Evolutionary conservation across 345 rosid species (phyloP).

Genomic region (Moricandia moricandioides): DNA sequence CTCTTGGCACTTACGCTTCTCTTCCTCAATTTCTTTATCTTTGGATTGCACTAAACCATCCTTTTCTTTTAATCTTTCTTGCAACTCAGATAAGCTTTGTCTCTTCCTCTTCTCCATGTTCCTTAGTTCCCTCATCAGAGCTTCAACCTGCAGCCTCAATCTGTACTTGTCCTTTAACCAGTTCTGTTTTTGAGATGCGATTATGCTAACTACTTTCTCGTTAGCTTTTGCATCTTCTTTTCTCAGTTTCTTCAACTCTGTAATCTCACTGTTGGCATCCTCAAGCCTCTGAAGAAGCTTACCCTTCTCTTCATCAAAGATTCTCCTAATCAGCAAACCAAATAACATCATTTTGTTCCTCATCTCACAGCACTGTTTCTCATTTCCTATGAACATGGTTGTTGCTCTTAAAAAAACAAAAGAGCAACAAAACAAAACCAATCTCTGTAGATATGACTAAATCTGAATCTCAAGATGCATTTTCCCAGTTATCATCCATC

Average conservation of each 20-base stretch:
- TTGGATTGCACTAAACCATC: slow-evolving; percentile 52
- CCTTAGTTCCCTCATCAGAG: slow-evolving; percentile 57
- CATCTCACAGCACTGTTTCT: slow-evolving; percentile 52
- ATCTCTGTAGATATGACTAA: slow-evolving; percentile 13
- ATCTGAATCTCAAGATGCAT: slow-evolving; percentile 29
- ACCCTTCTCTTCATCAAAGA: slow-evolving; percentile 47
- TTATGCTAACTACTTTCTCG: slow-evolving; percentile 85
- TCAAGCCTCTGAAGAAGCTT: slow-evolving; percentile 52
- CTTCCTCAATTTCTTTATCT: slow-evolving; percentile 55
- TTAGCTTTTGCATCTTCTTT: slow-evolving; percentile 85
- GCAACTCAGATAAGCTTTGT: slow-evolving; percentile 46
- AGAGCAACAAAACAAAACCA: slow-evolving; percentile 59
- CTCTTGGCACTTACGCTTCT: slow-evolving; percentile 48
- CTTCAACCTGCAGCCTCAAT: slow-evolving; percentile 56
- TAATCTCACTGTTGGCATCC: slow-evolving; percentile 55
- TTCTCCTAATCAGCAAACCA: slow-evolving; percentile 68
- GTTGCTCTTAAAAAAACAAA: slow-evolving; percentile 39
- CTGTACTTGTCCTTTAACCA: slow-evolving; percentile 74
- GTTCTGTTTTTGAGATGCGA: slow-evolving; percentile 79
- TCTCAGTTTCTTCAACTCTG: slow-evolving; percentile 59
- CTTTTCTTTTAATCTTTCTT: slow-evolving; percentile 54
- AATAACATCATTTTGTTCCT: slow-evolving; percentile 57
- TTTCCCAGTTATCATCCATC: slow-evolving; percentile 10
- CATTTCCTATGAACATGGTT: slow-evolving; percentile 42
- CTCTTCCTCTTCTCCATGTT: slow-evolving; percentile 48